Evolutionary conservation across 2,329 filamentous ascomycete species (phyloP), one percentile per base, ranked within the genome.

Genomic region (Sclerotinia sclerotiorum): DNA sequence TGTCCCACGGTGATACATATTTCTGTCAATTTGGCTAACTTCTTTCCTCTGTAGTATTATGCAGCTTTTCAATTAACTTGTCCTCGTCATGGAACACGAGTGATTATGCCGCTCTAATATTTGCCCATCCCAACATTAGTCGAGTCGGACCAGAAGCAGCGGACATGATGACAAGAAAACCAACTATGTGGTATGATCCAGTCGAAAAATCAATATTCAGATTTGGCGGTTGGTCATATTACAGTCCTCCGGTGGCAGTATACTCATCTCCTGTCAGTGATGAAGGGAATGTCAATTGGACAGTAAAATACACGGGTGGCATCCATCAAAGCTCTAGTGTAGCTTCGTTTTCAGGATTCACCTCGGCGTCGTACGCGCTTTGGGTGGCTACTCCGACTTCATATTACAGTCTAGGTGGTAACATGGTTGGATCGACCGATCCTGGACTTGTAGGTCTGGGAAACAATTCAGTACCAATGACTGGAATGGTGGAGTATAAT

Each of bases 141-240:
- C 48, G 48, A n/a, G 8, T 10, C 10, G 48, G 48, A 24, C 48
- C 48, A 49, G n/a, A 49, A 49, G 48, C 21, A 49, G 48, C 48
- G 24, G 48, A 49, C 21, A 49, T 49, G 48, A 49, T 49, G 48
- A 49, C 48, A 49, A 49, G 21, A 49, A 49, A 21, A n/a, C 48
- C 48, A 49, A 49, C 48, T n/a, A 49, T 49, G n/a, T 49, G 48
- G 48, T 49, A 49, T 49, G 48, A 49, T 49, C 48, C 48, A 49
- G 21, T 49, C 21, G 21, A 49, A n/a, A 49, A 49, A 13, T 49
- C 48, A 10, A 49, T 49, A 21, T 49, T 49, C 48, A 49, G 48
- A n/a, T 49, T 49, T n/a, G 48, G 48, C 2, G 48, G 48, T 49
- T 24, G 48, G n/a, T 49, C 48, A 5, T 49, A n/a, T 49, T 49